phyloP scores from a whole-genome alignment of 2,329 filamentous ascomycete species.

The Fusarium sp. region DNA sequence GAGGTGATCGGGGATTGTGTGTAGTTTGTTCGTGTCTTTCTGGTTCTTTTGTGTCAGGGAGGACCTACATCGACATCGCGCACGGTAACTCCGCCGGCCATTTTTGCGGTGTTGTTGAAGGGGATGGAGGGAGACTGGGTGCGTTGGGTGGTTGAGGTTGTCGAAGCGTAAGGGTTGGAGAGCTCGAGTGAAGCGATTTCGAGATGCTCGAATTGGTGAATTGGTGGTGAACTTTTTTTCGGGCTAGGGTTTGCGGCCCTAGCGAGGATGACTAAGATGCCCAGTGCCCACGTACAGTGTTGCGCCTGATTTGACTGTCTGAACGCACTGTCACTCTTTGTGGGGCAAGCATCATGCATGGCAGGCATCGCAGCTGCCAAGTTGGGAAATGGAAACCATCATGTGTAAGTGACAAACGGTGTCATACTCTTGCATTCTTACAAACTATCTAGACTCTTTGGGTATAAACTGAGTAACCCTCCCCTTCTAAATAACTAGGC shows the following conservation, averaged over 20 bases:
- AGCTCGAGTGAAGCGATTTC: conserved; percentile 37
- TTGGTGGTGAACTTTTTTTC: conserved; percentile 34
- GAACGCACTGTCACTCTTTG: conserved; percentile 12
- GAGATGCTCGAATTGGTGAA: conserved; percentile 41
- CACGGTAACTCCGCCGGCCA: conserved; percentile 85
- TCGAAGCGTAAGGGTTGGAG: conserved; percentile 48
- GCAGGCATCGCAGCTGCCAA: not conserved
- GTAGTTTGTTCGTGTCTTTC: not conserved
- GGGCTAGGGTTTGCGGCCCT: conserved; percentile 55
- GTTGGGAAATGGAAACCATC: not conserved
- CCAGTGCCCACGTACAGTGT: conserved; percentile 27
- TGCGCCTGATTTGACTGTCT: too few species aligned
- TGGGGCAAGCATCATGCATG: not conserved
- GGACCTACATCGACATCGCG: conserved; percentile 87
- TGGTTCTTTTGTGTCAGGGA: conserved; percentile 49
- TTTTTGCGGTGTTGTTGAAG: conserved; percentile 73
- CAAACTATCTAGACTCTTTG: too few species aligned
- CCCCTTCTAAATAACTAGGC: too few species aligned
- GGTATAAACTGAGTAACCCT: too few species aligned
- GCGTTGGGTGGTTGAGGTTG: conserved; percentile 52
- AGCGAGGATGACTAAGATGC: conserved; percentile 47
- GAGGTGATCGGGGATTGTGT: conserved; percentile 23
- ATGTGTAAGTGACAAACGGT: conserved; percentile 18
- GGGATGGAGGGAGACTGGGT: conserved; percentile 47
- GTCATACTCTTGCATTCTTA: too few species aligned